Conservation (phyloP, 2,329 filamentous ascomycete genomes). For the Pseudogymnoascus sp. region DNA sequence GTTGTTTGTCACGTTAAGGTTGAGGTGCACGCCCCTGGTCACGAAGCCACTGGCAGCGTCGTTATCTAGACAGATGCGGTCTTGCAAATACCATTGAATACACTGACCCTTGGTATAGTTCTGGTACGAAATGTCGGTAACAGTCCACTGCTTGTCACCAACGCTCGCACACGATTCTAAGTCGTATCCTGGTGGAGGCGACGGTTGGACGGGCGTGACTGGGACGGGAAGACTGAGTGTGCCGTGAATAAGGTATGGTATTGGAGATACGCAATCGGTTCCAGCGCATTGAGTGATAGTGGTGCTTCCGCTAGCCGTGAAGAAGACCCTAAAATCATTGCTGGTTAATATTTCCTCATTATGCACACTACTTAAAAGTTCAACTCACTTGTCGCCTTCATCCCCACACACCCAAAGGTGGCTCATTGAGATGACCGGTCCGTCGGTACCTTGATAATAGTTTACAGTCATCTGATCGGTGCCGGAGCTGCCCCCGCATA, state of each 20-base stretch:
- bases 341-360: background rate
- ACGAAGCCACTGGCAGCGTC: background rate
- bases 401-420: background rate
- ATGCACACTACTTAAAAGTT: background rate
- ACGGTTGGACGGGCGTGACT: background rate
- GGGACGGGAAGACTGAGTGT: background rate
- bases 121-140: background rate
- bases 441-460: background rate
- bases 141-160: background rate
- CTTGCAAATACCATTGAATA: background rate
- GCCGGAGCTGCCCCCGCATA: background rate
- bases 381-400: background rate
- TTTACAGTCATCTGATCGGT: background rate
- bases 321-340: background rate
- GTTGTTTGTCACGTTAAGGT: conserved; percentile 2
- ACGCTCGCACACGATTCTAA: background rate
- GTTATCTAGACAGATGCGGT: background rate
- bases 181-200: background rate
- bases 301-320: background rate
- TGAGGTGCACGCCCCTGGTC: background rate
- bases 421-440: background rate
- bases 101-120: conserved; percentile 3
- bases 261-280: background rate
- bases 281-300: background rate
- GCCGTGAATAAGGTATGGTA: background rate